Conservation (phyloP, 345 rosid species). For the Aurinia saxatilis region DNA sequence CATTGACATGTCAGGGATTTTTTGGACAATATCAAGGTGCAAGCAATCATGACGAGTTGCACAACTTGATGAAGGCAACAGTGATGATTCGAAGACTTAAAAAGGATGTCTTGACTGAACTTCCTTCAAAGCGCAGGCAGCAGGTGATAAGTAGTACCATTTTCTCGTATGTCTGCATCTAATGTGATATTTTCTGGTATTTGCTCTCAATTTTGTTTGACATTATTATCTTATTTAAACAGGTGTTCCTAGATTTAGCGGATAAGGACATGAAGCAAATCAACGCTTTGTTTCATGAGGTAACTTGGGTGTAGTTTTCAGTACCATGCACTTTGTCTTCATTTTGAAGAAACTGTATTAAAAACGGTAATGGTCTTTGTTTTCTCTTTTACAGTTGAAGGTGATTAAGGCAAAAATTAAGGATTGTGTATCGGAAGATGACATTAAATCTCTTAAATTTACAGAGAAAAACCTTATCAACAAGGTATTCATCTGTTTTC, state of each 20-base stretch:
- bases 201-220: background rate
- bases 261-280: conserved; percentile 75
- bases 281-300: conserved; percentile 80
- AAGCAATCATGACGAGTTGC: conserved; percentile 96
- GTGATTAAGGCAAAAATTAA: conserved; percentile 59
- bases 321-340: background rate
- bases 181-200: background rate
- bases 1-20: conserved; percentile 44
- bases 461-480: conserved; percentile 72
- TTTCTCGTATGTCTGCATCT: background rate
- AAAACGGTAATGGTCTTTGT: conserved; percentile 8
- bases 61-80: conserved; percentile 93
- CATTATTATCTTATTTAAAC: conserved; percentile 5
- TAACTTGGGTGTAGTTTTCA: conserved; percentile 28
- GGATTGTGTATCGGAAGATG: conserved; percentile 66
- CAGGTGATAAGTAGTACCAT: conserved; percentile 42
- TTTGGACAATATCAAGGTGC: conserved; percentile 92
- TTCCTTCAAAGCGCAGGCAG: conserved; percentile 87
- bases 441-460: conserved; percentile 62
- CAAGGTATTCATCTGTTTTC: conserved; percentile 42
- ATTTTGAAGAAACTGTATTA: background rate
- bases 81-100: conserved; percentile 93
- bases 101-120: conserved; percentile 84
- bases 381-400: conserved; percentile 50
- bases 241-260: conserved; percentile 88